Conservation (phyloP, 768 basidiomycete species). For the Suillus sp. region DNA sequence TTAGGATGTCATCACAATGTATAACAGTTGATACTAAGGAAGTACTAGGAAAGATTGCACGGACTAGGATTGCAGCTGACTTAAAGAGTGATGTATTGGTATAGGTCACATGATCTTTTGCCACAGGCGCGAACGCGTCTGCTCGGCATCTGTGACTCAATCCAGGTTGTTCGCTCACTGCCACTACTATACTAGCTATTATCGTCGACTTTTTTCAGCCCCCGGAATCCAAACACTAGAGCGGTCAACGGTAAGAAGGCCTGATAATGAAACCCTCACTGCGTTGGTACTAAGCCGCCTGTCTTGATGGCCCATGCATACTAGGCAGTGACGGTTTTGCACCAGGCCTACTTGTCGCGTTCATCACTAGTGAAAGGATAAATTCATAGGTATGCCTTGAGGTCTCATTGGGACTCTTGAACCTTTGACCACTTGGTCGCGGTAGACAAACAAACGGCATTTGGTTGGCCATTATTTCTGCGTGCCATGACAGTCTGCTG, state of each 20-base stretch:
- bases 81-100: too few relatives aligned
- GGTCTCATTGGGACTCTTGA: background rate
- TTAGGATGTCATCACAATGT: background rate
- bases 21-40: background rate
- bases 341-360: background rate
- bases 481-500: background rate
- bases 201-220: background rate
- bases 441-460: background rate
- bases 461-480: background rate
- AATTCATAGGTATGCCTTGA: background rate
- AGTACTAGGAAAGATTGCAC: background rate
- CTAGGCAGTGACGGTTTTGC: background rate
- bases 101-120: slow-evolving; percentile 3
- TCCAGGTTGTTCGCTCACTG: background rate
- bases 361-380: background rate
- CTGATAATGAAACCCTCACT: too few relatives aligned
- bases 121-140: background rate
- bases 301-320: background rate
- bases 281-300: background rate
- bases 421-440: background rate
- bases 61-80: too few relatives aligned
- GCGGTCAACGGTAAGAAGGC: background rate
- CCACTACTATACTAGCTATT: background rate
- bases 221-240: background rate
- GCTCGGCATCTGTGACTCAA: too few relatives aligned